Conservation (phyloP, 345 rosid genomes). For the Lepidium didymum region DNA sequence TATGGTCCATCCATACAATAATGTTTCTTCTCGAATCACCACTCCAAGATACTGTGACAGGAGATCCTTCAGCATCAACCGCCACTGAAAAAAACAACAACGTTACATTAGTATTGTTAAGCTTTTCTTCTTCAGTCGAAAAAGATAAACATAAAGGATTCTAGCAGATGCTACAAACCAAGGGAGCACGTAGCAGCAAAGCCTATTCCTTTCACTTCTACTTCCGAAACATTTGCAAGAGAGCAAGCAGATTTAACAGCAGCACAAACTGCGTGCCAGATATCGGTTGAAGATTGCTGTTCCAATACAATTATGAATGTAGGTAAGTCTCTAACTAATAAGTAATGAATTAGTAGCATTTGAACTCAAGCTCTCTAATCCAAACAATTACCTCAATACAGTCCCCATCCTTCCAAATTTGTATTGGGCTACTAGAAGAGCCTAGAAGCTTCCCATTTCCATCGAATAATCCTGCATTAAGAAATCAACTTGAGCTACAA, state of each 20-base stretch:
- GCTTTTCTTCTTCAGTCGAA: not conserved
- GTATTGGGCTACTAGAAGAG: conserved; percentile 82
- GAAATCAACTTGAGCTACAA: not conserved
- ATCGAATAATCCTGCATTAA: conserved; percentile 67
- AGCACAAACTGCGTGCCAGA: conserved; percentile 96
- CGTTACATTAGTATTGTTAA: not conserved
- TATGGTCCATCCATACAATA: conserved; percentile 98
- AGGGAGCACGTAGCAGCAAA: conserved; percentile 97
- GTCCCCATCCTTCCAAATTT: conserved; percentile 88
- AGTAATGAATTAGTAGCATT: not conserved
- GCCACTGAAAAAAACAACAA: conserved; percentile 51
- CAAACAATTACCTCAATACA: conserved; percentile 59
- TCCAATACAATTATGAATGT: not conserved
- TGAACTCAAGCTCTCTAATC: not conserved
- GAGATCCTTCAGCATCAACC: conserved; percentile 90
- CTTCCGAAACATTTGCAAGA: conserved; percentile 57
- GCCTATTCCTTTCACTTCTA: conserved; percentile 69
- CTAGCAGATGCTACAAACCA: conserved; percentile 44
- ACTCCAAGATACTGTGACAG: conserved; percentile 93
- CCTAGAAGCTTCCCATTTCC: conserved; percentile 80
- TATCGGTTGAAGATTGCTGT: conserved; percentile 99
- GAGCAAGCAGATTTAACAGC: conserved; percentile 73
- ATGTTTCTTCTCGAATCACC: conserved; percentile 94
- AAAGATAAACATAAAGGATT: not conserved
- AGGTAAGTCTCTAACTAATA: not conserved